Evolutionary conservation across 1,284 basidiomycete species (phyloP), one percentile per base, ranked within the genome.

Genomic region (Ustanciosporium gigantosporum): DNA sequence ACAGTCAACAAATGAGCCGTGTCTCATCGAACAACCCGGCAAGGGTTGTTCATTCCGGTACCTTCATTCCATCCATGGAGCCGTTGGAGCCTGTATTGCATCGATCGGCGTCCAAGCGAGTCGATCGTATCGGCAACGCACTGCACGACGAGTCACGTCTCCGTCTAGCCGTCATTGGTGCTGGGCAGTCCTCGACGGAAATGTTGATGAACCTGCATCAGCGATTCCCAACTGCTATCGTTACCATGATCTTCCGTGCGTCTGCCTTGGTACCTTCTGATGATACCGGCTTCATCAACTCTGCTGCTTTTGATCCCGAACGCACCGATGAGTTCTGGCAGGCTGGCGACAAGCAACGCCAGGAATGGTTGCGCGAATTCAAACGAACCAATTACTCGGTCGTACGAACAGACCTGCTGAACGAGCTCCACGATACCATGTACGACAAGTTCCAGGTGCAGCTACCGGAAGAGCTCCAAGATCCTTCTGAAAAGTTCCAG

Each of bases 351-450:
- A 40, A 43, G 25, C 56, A 70, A 25, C 70, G 75, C 22, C 46
- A 49, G 19, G 57, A 50, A 22, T 73, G 73, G 72, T 46, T 66
- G 5, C 46, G 44, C 22, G 75, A 77, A 47, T 77, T 73, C 48
- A 70, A 68, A 48, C 68, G 74, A 11, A 77, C 75, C 31, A 77
- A 77, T 50, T 77, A 77, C 56, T 70, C 68, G 24, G 75, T 77
- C 11, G 72, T 77, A 3, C 59, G 70, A 11, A 59, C 43, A 14
- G 67, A 76, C 37, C 41, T 76, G 31, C 49, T 77, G 37, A 67
- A 71, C 43, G 55, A 67, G 43, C 41, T 77, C 29, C 60, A 73
- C 55, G 67, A 73, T 19, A 45, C 53, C 19, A 57, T 74, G 41
- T 77, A 77, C 49, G 70, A 76, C 55, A 70, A 74, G 48, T 58